phyloP scores from a whole-genome alignment of 2,329 filamentous ascomycete species.

The Talaromyces sp. region DNA sequence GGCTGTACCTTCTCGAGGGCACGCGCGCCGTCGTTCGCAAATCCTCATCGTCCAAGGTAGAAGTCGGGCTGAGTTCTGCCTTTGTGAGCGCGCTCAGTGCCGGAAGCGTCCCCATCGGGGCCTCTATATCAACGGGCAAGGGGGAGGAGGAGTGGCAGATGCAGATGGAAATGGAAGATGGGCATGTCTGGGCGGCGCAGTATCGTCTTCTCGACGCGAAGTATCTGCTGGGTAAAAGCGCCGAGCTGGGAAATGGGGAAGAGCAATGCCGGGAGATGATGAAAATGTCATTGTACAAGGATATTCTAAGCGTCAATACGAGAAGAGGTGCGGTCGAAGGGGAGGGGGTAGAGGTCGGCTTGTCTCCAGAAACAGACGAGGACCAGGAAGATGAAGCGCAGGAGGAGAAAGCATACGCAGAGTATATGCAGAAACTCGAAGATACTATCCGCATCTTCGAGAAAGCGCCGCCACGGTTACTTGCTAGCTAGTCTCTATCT shows the following conservation, averaged over 20 bases:
- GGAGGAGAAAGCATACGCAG: conserved; percentile 14
- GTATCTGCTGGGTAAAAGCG: conserved; percentile 13
- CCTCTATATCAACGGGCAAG: conserved; percentile 17
- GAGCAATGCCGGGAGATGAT: conserved; percentile 2
- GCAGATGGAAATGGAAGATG: conserved; percentile 19
- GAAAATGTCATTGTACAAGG: conserved; percentile 18
- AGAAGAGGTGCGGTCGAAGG: conserved; percentile 7
- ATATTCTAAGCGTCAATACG: conserved; percentile 19
- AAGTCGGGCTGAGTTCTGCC: conserved; percentile 16
- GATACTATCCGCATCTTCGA: conserved; percentile 20
- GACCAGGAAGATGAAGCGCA: conserved; percentile 6
- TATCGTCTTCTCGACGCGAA: conserved; percentile 19
- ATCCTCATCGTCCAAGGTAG: conserved; percentile 12
- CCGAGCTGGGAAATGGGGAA: conserved; percentile 5
- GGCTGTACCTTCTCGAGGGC: conserved; percentile 19
- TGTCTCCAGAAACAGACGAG: not conserved
- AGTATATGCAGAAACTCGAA: conserved; percentile 20
- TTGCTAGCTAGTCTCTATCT: not conserved
- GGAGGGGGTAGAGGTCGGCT: not conserved
- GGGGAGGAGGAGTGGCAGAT: conserved; percentile 18
- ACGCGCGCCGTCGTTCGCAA: conserved; percentile 16
- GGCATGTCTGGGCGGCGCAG: conserved; percentile 24
- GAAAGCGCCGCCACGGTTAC: conserved; percentile 18
- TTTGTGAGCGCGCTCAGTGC: conserved; percentile 17
- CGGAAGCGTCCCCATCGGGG: conserved; percentile 19